Conservation (phyloP, 2,329 filamentous ascomycete genomes). For the Colletotrichum melonis region DNA sequence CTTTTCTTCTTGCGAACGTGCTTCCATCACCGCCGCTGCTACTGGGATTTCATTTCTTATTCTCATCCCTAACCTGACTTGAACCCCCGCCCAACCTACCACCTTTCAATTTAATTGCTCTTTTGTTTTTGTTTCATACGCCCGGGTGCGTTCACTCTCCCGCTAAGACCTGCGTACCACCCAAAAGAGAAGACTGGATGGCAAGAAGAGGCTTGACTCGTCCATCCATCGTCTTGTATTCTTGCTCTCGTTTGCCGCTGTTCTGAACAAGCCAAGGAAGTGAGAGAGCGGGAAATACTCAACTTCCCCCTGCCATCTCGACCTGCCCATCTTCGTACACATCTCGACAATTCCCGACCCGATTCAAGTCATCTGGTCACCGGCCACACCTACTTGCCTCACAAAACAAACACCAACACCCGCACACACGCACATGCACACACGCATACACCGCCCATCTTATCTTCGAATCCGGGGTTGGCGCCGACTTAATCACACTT, state of each 20-base stretch:
- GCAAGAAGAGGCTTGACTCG: slow-evolving; percentile 21
- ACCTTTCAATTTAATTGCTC: background rate
- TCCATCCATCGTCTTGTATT: slow-evolving; percentile 1
- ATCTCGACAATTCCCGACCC: background rate
- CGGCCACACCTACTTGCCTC: background rate
- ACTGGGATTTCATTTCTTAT: background rate
- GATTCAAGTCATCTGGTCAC: slow-evolving; percentile 3
- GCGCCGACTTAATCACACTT: slow-evolving; percentile 18
- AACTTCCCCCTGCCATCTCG: background rate
- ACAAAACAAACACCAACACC: background rate
- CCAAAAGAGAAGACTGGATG: background rate
- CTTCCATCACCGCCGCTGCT: background rate
- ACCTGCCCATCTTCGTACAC: background rate
- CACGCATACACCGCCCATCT: background rate
- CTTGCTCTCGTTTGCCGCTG: background rate
- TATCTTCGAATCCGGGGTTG: slow-evolving; percentile 29
- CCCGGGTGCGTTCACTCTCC: background rate
- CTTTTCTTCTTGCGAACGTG: background rate
- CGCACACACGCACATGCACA: background rate
- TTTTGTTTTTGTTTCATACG: slow-evolving; percentile 2
- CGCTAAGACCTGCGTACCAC: background rate
- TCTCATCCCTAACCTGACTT: background rate
- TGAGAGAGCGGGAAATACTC: background rate
- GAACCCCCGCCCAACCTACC: background rate
- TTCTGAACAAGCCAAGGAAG: background rate